A percentile compares a stretch with the other conserved stretches of the same genome.
Conservation (phyloP, 139 green algal species). For the Coelastrella sp. region DNA sequence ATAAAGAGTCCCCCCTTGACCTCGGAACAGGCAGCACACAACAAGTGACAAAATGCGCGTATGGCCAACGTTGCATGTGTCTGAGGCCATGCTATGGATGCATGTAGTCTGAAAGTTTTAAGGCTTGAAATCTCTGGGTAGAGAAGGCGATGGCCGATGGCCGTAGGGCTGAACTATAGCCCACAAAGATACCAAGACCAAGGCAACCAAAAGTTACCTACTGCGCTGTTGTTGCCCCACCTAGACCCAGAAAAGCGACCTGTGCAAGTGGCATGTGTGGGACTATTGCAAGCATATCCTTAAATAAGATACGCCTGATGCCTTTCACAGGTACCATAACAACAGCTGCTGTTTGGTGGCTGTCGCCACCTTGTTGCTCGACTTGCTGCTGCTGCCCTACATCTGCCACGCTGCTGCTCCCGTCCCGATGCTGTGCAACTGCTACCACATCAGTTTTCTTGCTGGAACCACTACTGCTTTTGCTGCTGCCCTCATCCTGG, state of each 20-base stretch:
- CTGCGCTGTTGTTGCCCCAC: neutral
- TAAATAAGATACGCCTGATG: neutral
- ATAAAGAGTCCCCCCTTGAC: too few species aligned
- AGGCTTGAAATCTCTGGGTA: too few species aligned
- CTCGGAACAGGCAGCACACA: too few species aligned
- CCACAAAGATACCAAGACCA: neutral
- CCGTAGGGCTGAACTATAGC: too few species aligned
- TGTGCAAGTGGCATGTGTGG: neutral
- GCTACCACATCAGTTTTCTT: neutral
- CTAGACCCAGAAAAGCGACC: neutral
- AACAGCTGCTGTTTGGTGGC: neutral
- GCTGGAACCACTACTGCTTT: neutral
- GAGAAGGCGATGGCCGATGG: too few species aligned
- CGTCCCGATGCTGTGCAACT: neutral
- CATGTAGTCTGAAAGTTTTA: too few species aligned
- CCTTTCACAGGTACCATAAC: neutral
- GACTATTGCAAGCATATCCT: neutral
- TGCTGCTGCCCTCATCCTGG: neutral
- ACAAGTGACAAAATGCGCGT: too few species aligned
- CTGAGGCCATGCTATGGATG: too few species aligned
- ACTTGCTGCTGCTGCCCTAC: neutral
- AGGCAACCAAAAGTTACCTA: neutral
- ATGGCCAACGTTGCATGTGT: too few species aligned
- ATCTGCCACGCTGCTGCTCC: neutral
- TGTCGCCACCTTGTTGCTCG: neutral